Evolutionary conservation across 2,329 filamentous ascomycete genomes (phyloP).

Genomic region (Rhinocladiella mackenziei): DNA sequence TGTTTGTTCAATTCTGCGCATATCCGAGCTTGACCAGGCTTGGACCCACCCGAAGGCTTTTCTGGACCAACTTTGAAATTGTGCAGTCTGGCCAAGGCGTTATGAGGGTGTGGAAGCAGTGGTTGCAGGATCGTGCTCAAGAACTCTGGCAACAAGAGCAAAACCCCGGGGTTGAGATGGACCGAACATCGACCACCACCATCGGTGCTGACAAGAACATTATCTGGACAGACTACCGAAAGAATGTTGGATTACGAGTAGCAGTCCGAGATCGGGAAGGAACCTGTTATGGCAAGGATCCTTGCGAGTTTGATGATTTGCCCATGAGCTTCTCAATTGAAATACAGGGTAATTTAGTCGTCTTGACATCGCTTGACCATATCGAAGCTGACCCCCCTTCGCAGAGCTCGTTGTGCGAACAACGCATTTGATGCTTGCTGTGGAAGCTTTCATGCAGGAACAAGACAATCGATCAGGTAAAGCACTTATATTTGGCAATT

Average conservation of each 20-base stretch:
- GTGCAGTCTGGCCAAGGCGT: slow-evolving; percentile 55
- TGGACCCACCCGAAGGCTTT: slow-evolving; percentile 57
- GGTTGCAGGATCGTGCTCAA: slow-evolving; percentile 53
- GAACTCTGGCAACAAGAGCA: slow-evolving; percentile 29
- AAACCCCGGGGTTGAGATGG: slow-evolving; percentile 20
- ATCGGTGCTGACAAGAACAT: slow-evolving; percentile 43
- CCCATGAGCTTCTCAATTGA: slow-evolving; percentile 66
- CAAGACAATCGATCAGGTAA: slow-evolving; percentile 59
- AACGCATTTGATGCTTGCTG: slow-evolving; percentile 58
- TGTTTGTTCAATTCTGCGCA: slow-evolving; percentile 70
- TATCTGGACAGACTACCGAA: slow-evolving; percentile 64
- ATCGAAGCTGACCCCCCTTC: background rate
- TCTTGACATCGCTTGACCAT: background rate
- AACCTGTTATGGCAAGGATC: slow-evolving; percentile 14
- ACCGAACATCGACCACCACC: slow-evolving; percentile 23
- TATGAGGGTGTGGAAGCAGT: slow-evolving; percentile 67
- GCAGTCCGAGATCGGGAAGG: slow-evolving; percentile 55
- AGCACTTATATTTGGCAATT: slow-evolving; percentile 50
- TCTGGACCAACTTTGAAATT: slow-evolving; percentile 62
- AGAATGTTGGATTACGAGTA: slow-evolving; percentile 66
- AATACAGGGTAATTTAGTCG: slow-evolving; percentile 64
- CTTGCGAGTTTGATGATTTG: slow-evolving; percentile 51
- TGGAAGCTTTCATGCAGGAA: slow-evolving; percentile 62
- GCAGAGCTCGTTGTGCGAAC: slow-evolving; percentile 66
- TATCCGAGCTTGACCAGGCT: slow-evolving; percentile 65